A percentile compares a stretch with the other conserved stretches of the same genome.
Conservation (phyloP, 306 rosid genomes). For the Crataegus laevigata region DNA sequence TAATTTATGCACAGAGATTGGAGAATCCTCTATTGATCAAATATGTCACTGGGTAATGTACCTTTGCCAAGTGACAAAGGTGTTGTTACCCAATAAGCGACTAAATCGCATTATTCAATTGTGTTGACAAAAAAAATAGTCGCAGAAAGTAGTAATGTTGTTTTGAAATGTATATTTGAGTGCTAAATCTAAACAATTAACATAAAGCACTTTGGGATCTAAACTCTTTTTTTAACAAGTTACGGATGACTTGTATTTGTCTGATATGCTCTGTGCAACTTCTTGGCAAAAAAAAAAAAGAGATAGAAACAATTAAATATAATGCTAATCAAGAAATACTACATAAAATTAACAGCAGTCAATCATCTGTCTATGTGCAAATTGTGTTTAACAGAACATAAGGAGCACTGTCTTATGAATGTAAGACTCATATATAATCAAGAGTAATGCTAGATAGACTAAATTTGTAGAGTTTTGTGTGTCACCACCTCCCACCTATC, state of each 20-base stretch:
- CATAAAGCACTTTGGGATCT: background rate
- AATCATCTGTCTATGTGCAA: background rate
- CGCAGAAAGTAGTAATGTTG: background rate
- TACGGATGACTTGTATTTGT: background rate
- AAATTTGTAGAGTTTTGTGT: no score
- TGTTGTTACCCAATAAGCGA: background rate
- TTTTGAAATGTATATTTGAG: background rate
- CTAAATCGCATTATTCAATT: background rate
- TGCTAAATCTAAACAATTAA: background rate
- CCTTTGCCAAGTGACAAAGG: background rate
- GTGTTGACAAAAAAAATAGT: no score
- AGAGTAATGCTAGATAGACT: no score
- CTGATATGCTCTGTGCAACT: background rate
- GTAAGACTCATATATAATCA: no score
- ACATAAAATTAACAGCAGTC: background rate
- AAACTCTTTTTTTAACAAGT: background rate
- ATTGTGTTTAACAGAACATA: background rate
- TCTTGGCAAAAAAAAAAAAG: background rate
- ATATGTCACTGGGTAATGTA: no score
- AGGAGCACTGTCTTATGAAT: background rate
- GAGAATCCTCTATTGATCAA: no score
- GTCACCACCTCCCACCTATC: no score
- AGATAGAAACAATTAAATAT: background rate
- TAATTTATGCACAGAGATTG: no score
- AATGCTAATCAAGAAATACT: no score